Evolutionary conservation across 2,329 filamentous ascomycete genomes (phyloP).

Genomic region (Macrophomina tecta): DNA sequence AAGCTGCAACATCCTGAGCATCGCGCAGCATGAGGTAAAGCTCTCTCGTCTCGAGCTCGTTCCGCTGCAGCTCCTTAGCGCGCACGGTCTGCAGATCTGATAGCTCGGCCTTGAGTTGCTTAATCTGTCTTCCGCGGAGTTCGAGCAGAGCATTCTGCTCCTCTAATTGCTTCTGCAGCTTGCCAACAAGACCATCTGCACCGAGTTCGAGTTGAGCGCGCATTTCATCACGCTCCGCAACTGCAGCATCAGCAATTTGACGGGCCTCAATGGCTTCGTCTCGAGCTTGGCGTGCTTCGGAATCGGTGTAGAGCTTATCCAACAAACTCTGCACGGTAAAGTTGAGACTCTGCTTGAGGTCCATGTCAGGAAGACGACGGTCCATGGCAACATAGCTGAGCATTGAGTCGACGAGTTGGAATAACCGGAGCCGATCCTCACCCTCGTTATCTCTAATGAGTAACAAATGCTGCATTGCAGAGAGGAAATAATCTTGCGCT

Average conservation of each 20-base stretch:
- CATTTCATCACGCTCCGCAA: constrained; percentile 97
- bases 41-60: constrained; percentile 94
- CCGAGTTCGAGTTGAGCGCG: constrained; percentile 85
- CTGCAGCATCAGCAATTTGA: constrained; percentile 92
- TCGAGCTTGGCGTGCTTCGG: constrained; percentile 87
- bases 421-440: constrained; percentile 92
- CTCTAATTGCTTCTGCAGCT: constrained; percentile 90
- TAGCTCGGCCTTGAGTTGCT: constrained; percentile 86
- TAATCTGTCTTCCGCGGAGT: constrained; percentile 82
- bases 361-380: constrained; percentile 90
- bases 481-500: constrained; percentile 94
- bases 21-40: constrained; percentile 98
- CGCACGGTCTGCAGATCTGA: constrained; percentile 84
- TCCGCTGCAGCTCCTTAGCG: constrained; percentile 89
- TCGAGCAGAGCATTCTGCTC: constrained; percentile 92
- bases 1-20: constrained; percentile 93
- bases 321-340: constrained; percentile 95
- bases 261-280: constrained; percentile 91
- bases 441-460: constrained; percentile 90
- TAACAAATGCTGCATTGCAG: constrained; percentile 91
- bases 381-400: constrained; percentile 99
- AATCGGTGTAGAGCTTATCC: constrained; percentile 95
- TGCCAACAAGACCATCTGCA: constrained; percentile 90
- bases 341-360: constrained; percentile 95
- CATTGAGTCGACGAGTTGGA: constrained; percentile 98